phyloP scores from a whole-genome alignment of 768 basidiomycete species.

The Suillus tomentosus region DNA sequence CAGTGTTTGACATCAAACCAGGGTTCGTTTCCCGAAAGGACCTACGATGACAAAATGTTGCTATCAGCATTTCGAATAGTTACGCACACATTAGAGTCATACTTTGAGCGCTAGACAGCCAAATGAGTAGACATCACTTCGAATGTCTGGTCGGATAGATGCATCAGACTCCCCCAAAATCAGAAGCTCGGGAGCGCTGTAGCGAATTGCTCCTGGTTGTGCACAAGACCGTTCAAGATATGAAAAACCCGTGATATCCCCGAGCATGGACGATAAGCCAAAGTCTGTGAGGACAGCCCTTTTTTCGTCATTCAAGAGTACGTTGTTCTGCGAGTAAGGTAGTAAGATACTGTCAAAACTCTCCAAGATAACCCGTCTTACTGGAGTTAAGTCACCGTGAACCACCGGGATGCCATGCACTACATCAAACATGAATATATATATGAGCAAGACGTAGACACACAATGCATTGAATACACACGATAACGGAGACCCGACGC shows the following conservation, averaged over 20 bases:
- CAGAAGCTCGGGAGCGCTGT: conserved; percentile 43
- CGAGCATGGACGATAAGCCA: conserved; percentile 40
- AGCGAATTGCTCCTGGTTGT: conserved; percentile 40
- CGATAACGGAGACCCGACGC: background rate
- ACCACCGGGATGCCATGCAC: conserved; percentile 1
- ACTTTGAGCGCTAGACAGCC: conserved; percentile 30
- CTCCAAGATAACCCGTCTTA: background rate
- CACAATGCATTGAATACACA: background rate
- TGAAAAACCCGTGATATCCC: conserved; percentile 34
- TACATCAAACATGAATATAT: background rate
- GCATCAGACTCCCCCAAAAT: conserved; percentile 17
- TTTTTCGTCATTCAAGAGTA: conserved; percentile 43
- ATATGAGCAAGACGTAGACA: background rate
- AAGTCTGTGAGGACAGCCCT: conserved; percentile 45
- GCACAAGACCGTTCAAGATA: conserved; percentile 30
- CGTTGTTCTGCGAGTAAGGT: conserved; percentile 34
- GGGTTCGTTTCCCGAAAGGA: conserved; percentile 7
- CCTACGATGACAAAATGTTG: background rate
- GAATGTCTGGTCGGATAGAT: background rate
- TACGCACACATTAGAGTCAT: background rate
- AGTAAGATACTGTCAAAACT: background rate
- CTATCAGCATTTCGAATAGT: background rate
- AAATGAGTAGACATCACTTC: conserved; percentile 15
- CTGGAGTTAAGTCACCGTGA: conserved; percentile 3
- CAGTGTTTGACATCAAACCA: background rate